Percentiles rank a stretch among this genome's conserved stretches.
These are phyloP conservation scores for Casuarina cunninghamiana DNA, from an alignment of 306 rosid genomes.

Conservation along the genomic window DNA sequence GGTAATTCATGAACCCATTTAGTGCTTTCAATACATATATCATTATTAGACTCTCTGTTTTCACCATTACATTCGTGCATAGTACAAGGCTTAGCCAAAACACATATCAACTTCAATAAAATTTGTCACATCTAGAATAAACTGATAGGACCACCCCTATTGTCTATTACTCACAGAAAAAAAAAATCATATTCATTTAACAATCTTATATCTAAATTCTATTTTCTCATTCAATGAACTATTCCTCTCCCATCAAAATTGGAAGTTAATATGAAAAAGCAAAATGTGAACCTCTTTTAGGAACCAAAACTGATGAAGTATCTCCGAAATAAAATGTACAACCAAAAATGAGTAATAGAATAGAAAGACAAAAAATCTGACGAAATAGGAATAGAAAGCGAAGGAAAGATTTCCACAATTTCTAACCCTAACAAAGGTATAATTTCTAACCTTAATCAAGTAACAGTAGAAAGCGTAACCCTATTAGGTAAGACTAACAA, in stretches of 20 bases:
- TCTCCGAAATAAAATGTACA: neutral
- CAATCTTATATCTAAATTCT: neutral
- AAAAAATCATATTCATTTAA: neutral
- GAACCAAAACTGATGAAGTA: neutral
- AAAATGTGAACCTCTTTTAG: neutral
- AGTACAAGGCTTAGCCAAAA: neutral
- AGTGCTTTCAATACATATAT: neutral
- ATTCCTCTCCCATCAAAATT: neutral
- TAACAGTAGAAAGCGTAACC: neutral
- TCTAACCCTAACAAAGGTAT: neutral
- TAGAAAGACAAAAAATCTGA: neutral
- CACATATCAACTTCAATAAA: neutral
- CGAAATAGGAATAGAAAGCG: too few species aligned
- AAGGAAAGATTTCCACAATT: too few species aligned
- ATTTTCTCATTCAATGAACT: neutral
- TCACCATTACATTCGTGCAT: neutral
- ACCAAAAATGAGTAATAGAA: too few species aligned
- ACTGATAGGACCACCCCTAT: neutral
- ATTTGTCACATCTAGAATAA: neutral
- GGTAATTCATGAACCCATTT: neutral
- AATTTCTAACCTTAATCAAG: neutral
- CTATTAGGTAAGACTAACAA: neutral
- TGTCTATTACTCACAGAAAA: neutral
- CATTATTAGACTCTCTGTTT: neutral
- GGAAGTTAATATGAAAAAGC: constrained; percentile 6